Evolutionary conservation across 2,329 filamentous ascomycete genomes (phyloP).

Genomic region (Fusarium tuaranense): DNA sequence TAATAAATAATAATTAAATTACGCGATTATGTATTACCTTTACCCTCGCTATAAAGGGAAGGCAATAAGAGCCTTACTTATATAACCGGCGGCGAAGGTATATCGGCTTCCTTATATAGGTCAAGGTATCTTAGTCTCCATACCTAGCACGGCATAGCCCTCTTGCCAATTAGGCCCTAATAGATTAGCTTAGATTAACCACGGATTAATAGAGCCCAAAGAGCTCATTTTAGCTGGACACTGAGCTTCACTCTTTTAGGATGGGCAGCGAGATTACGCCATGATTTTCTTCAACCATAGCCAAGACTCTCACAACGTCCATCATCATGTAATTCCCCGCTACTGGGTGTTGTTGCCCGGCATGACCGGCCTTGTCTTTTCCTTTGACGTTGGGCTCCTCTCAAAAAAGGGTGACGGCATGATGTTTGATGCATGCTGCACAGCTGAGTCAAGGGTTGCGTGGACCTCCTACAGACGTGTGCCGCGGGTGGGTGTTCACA

Average conservation of each 20-base stretch:
- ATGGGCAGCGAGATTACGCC: conserved; percentile 27
- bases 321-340: conserved; percentile 4
- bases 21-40: no score
- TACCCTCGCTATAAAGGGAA: no score
- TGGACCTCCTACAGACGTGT: conserved; percentile 13
- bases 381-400: conserved; percentile 2
- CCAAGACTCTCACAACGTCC: neutral
- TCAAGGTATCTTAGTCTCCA: no score
- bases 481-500: conserved; percentile 22
- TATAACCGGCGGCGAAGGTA: no score
- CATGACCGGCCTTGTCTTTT: conserved; percentile 13
- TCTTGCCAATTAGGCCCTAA: no score
- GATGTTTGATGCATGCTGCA: conserved; percentile 18
- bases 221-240: neutral
- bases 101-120: no score
- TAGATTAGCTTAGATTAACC: conserved; percentile 1
- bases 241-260: neutral
- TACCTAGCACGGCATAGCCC: no score
- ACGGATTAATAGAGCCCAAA: neutral
- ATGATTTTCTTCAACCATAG: conserved; percentile 5
- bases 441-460: conserved; percentile 22
- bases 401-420: conserved; percentile 12
- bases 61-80: no score
- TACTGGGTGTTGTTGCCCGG: conserved; percentile 5
- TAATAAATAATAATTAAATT: no score